Conservation (phyloP, 2,329 filamentous ascomycete species). For the Ophiostoma ips region DNA sequence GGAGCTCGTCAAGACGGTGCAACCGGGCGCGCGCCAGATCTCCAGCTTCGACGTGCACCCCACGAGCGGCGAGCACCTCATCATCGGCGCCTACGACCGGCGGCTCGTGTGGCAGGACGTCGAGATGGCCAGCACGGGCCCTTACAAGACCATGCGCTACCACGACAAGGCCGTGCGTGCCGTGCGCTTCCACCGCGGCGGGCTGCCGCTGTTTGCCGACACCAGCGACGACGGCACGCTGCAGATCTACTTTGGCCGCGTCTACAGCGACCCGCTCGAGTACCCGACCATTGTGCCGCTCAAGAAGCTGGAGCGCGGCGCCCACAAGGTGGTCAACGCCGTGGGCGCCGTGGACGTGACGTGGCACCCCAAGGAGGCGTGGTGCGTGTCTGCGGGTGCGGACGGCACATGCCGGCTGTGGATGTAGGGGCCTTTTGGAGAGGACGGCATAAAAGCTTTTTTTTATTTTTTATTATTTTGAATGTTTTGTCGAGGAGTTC, state of each 20-base stretch:
- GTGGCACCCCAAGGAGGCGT: constrained; percentile 90
- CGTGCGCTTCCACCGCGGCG: constrained; percentile 71
- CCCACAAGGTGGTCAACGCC: constrained; percentile 69
- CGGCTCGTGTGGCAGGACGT: constrained; percentile 93
- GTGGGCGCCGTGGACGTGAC: constrained; percentile 87
- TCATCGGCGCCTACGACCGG: constrained; percentile 89
- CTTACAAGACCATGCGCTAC: constrained; percentile 94
- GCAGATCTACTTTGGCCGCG: constrained; percentile 94
- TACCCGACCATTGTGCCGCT: constrained; percentile 93
- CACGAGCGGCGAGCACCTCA: constrained; percentile 71
- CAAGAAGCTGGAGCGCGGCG: constrained; percentile 67
- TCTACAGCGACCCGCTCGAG: constrained; percentile 87
- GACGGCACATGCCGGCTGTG: constrained; percentile 88
- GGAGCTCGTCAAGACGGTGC: constrained; percentile 81
- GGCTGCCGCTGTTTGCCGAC: constrained; percentile 77
- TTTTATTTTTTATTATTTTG: no score
- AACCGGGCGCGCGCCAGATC: constrained; percentile 87
- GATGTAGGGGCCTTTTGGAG: constrained; percentile 38
- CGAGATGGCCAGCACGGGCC: constrained; percentile 65
- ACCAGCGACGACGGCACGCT: constrained; percentile 88
- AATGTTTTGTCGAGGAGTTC: neutral
- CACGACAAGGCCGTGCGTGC: constrained; percentile 82
- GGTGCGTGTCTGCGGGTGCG: constrained; percentile 86
- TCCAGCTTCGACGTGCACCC: constrained; percentile 88
- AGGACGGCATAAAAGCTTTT: neutral